Base-by-base conservation (phyloP, 1,139 yeast species). In the Yamadazyma sp. region DNA sequence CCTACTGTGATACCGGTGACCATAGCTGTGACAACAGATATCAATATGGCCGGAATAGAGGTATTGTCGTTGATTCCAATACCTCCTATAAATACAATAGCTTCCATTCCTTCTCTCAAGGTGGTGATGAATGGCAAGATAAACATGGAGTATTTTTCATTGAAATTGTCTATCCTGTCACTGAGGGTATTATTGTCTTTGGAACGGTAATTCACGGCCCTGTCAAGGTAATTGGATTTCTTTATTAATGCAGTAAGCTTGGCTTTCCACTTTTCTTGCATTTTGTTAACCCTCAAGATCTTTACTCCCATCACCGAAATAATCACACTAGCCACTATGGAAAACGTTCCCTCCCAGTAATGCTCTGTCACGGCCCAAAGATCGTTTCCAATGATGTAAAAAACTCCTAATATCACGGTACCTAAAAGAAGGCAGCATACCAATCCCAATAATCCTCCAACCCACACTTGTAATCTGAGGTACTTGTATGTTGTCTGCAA, bases 181-280 rank as follows among this genome's bases (percentile, higher is more conserved):
- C 29, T 9, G 13, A 17, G 10, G 4, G 30, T 21, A n/a, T 7
- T 10, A 14, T 22, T 18, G 1, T 23, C 18, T n/a, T 34, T 41
- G 3, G 39, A 26, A 37, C 45, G 46, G 10, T 38, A 34, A 17
- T 37, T 31, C n/a, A 43, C 35, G 9, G 51, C 52, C 14, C 41
- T 46, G 22, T 45, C 41, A n/a, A 59, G 35, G 31, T 46, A 51
- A 20, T 52, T 47, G 1, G 62, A 54, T 31, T 47, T 48, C 12
- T 48, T 40, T 18, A 62, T 46, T 8, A 61, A 44, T 10, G 39
- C 27, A 2, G 59, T 51, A 24, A 86, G 73, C 60, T 86, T 86
- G 40, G 76, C 64, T 53, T 85, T 78, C 97, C 97, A 89, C 62
- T 88, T 88, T 44, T 79, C 80, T 63, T 86, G 87, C 88, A 88